Evolutionary conservation across 2,329 filamentous ascomycete species (phyloP).

Genomic region (Phialophora chinensis): DNA sequence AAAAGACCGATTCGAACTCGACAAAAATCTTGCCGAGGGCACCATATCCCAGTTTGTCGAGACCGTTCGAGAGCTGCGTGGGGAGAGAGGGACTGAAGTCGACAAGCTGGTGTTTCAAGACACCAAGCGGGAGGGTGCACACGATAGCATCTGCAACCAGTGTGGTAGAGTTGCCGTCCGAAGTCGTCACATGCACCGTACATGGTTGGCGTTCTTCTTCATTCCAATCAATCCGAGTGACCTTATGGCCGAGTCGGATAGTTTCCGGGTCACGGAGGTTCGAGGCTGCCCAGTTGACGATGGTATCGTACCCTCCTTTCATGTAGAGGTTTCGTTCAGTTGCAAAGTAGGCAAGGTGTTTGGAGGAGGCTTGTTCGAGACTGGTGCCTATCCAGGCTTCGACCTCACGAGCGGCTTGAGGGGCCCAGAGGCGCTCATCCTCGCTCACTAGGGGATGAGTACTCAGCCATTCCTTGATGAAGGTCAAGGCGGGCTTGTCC

Average conservation of each 20-base stretch:
- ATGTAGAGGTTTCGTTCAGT: constrained; percentile 55
- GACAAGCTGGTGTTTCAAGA: constrained; percentile 49
- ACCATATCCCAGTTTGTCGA: constrained; percentile 50
- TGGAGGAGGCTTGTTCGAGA: constrained; percentile 51
- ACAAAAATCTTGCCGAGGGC: constrained; percentile 54
- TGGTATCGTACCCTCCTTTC: constrained; percentile 54
- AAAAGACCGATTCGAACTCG: constrained; percentile 53
- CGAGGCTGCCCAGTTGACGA: constrained; percentile 51
- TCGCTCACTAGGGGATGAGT: constrained; percentile 51
- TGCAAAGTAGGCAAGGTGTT: constrained; percentile 52
- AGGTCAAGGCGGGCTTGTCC: constrained; percentile 50
- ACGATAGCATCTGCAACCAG: constrained; percentile 48
- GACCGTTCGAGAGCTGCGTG: constrained; percentile 45
- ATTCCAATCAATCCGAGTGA: constrained; percentile 50
- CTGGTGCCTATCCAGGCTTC: constrained; percentile 54
- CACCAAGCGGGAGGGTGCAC: constrained; percentile 50
- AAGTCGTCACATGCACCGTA: constrained; percentile 37
- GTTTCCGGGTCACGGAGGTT: constrained; percentile 46
- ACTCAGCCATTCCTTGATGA: constrained; percentile 49
- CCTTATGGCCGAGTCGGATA: constrained; percentile 48
- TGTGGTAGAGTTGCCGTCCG: constrained; percentile 23
- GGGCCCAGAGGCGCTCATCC: constrained; percentile 53
- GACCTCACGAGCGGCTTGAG: constrained; percentile 52
- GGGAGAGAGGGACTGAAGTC: constrained; percentile 49
- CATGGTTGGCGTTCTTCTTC: constrained; percentile 40